A percentile compares a stretch with the other conserved stretches of the same genome.
Evolutionary conservation across 2,329 filamentous ascomycete species (phyloP).

Genomic region (Ascocoryne sarcoides): DNA sequence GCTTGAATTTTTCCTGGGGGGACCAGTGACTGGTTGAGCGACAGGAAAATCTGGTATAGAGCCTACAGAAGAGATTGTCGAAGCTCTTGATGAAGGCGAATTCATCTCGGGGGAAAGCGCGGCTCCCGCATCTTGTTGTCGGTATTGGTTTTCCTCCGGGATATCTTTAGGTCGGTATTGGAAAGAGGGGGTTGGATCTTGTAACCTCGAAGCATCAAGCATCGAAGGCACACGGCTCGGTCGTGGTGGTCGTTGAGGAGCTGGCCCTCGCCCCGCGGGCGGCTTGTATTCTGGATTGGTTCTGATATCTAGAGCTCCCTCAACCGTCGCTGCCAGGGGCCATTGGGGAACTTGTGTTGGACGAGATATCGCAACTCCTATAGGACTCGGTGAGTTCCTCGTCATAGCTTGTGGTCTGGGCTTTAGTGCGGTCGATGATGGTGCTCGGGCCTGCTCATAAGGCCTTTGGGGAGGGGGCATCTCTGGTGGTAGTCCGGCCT

Average conservation of each 20-base stretch:
- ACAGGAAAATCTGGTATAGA: constrained; percentile 45
- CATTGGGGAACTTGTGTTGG: constrained; percentile 44
- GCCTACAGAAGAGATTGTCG: constrained; percentile 44
- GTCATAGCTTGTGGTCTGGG: constrained; percentile 13
- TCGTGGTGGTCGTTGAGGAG: constrained; percentile 50
- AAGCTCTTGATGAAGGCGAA: constrained; percentile 41
- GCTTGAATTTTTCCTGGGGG: constrained; percentile 39
- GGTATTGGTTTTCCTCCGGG: constrained; percentile 6
- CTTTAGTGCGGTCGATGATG: constrained; percentile 13
- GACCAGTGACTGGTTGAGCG: constrained; percentile 11
- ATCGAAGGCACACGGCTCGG: constrained; percentile 52
- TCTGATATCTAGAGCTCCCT: constrained; percentile 10
- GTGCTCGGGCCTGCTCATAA: constrained; percentile 11
- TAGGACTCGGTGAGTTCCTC: constrained; percentile 16
- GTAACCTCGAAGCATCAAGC: constrained; percentile 44
- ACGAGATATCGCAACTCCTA: constrained; percentile 39
- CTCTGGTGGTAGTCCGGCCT: constrained; percentile 31
- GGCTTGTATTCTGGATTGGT: constrained; percentile 37
- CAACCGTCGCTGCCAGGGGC: constrained; percentile 35
- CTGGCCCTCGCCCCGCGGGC: constrained; percentile 40
- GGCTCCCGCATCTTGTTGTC: constrained; percentile 14
- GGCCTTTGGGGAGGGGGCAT: constrained; percentile 16
- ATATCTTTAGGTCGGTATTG: constrained; percentile 34
- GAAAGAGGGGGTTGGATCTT: constrained; percentile 48
- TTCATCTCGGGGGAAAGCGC: constrained; percentile 31